Conservation (phyloP, 2,329 filamentous ascomycete genomes). For the Xenosphaeropsis pyriputrescens region DNA sequence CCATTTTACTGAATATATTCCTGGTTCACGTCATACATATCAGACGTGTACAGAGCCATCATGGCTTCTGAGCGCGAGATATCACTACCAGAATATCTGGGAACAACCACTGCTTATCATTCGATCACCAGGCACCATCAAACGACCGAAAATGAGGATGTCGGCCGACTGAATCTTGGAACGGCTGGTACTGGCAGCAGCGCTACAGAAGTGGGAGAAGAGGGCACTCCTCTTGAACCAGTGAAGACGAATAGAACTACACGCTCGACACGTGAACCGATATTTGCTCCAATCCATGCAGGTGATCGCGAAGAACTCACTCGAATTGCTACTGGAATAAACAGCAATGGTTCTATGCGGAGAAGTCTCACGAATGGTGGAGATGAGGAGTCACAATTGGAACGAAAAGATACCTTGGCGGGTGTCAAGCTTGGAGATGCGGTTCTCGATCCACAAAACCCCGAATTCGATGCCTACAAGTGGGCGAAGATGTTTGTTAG, state of each 20-base stretch:
- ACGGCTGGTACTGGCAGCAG: background rate
- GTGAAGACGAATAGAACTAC: background rate
- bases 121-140: background rate
- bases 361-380: background rate
- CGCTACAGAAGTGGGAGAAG: background rate
- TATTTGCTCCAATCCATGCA: conserved; percentile 10
- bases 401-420: conserved; percentile 13
- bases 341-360: conserved; percentile 2
- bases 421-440: conserved; percentile 28
- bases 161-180: background rate
- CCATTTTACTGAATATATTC: no score
- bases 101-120: background rate
- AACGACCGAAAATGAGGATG: background rate
- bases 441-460: conserved; percentile 32
- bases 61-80: no score
- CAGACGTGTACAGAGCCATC: no score
- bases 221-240: background rate
- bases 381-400: conserved; percentile 5
- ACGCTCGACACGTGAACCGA: background rate
- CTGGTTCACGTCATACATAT: no score
- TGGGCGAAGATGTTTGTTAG: conserved; percentile 32
- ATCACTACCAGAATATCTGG: no score
- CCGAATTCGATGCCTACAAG: conserved; percentile 36
- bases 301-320: conserved; percentile 13
- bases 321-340: conserved; percentile 12